Evolutionary conservation across 176 grass and related monocot genomes (phyloP).

Genomic region (Avena eriantha): DNA sequence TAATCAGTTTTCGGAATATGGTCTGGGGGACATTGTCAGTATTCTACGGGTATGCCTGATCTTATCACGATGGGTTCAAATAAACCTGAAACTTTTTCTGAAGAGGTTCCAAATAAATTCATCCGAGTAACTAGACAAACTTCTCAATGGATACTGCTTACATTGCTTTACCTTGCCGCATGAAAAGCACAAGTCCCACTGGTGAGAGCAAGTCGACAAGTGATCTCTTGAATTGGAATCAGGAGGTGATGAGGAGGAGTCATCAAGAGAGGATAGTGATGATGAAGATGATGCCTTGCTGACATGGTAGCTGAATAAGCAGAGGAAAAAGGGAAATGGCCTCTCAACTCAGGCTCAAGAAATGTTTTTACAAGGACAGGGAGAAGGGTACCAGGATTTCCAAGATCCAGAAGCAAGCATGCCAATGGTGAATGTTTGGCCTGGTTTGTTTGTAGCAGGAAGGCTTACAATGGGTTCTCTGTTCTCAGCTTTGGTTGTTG

Average conservation of each 20-base stretch:
- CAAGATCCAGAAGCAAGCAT: too few species aligned
- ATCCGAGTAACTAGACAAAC: neutral
- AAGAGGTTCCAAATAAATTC: conserved; percentile 25
- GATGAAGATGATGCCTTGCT: conserved; percentile 41
- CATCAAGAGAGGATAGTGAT: neutral
- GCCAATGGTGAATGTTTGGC: too few species aligned
- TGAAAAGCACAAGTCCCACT: conserved; percentile 15
- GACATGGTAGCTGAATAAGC: conserved; percentile 59
- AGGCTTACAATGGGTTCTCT: too few species aligned
- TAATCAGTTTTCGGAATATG: conserved; percentile 5
- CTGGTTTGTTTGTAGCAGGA: too few species aligned
- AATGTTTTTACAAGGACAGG: too few species aligned
- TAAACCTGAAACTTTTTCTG: neutral
- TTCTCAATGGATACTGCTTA: conserved; percentile 2
- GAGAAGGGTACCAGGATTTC: too few species aligned
- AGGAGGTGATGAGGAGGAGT: neutral
- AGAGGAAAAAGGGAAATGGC: neutral
- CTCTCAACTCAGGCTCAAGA: too few species aligned
- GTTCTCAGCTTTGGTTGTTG: too few species aligned
- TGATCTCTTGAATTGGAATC: conserved; percentile 23
- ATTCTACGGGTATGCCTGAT: neutral
- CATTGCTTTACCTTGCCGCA: conserved; percentile 29
- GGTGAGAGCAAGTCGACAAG: conserved; percentile 14
- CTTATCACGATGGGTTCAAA: neutral
- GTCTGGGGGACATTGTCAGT: neutral